Evolutionary conservation across 2,329 filamentous ascomycete genomes (phyloP).

Genomic region (Fusarium odoratissimum): DNA sequence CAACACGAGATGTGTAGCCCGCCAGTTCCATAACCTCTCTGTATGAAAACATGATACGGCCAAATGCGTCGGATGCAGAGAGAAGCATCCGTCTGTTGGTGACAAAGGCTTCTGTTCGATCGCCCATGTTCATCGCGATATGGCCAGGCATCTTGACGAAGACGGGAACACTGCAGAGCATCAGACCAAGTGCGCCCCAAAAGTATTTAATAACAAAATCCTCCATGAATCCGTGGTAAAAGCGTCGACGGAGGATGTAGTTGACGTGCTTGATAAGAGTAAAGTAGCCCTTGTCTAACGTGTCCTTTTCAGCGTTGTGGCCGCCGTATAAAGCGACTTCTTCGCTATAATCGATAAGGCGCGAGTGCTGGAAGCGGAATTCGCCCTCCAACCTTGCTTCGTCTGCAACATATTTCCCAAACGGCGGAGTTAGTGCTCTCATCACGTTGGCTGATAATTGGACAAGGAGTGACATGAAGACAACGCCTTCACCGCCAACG

Average conservation of each 20-base stretch:
- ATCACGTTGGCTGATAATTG: conserved; percentile 93
- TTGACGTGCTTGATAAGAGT: conserved; percentile 99
- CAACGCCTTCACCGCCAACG: conserved; percentile 94
- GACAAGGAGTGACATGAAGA: conserved; percentile 94
- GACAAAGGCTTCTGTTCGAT: conserved; percentile 82
- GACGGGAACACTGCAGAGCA: conserved; percentile 94
- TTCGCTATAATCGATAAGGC: conserved; percentile 95
- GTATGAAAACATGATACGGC: conserved; percentile 97
- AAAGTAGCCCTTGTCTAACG: conserved; percentile 97
- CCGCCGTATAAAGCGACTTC: conserved; percentile 93
- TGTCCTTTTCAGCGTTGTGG: conserved; percentile 95
- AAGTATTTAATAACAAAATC: conserved; percentile 99
- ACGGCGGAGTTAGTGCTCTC: conserved; percentile 93
- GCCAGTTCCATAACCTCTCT: conserved; percentile 97
- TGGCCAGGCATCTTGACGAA: conserved; percentile 92
- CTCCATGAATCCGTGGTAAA: conserved; percentile 99
- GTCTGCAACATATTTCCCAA: conserved; percentile 97
- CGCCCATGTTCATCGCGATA: conserved; percentile 73
- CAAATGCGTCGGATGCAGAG: conserved; percentile 94
- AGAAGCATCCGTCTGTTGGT: conserved; percentile 93
- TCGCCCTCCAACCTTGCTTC: conserved; percentile 95
- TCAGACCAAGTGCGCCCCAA: conserved; percentile 92
- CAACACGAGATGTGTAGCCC: conserved; percentile 93
- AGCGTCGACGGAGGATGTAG: conserved; percentile 86
- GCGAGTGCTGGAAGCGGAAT: conserved; percentile 93